These are phyloP conservation scores for Xerocomellus amylosporus DNA, from an alignment of 768 basidiomycete genomes.

Conservation along the genomic window DNA sequence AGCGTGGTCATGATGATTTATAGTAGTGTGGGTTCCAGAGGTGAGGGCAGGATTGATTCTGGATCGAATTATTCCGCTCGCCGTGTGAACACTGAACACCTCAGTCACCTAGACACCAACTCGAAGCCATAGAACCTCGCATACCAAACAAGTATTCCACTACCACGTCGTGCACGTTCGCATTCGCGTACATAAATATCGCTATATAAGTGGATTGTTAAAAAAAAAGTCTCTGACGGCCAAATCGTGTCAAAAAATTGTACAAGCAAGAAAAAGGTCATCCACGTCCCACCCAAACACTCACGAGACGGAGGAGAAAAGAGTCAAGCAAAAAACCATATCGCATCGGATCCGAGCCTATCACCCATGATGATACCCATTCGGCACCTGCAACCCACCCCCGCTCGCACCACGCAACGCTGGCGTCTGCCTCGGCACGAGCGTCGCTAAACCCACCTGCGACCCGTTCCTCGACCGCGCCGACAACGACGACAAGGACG, in stretches of 20 bases:
- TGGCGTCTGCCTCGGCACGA: slow-evolving; percentile 45
- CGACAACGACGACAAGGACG: slow-evolving; percentile 41
- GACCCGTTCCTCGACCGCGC: slow-evolving; percentile 68
- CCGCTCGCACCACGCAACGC: slow-evolving; percentile 36
- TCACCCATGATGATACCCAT: slow-evolving; percentile 12
- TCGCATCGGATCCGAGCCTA: too few relatives aligned
- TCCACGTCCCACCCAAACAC: too few relatives aligned
- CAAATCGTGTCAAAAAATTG: not conserved
- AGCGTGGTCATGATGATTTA: not conserved
- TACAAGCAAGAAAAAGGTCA: not conserved
- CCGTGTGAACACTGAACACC: too few relatives aligned
- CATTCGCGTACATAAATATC: not conserved
- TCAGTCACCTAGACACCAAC: too few relatives aligned
- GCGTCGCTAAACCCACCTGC: slow-evolving; percentile 56
- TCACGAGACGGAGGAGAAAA: too few relatives aligned
- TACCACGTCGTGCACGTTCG: not conserved
- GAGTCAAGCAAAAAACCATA: not conserved
- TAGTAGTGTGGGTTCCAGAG: not conserved
- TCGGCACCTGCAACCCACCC: slow-evolving; percentile 13
- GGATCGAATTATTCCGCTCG: too few relatives aligned
- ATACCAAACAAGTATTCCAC: not conserved
- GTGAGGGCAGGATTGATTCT: not conserved
- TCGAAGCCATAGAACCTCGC: too few relatives aligned
- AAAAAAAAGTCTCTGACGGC: not conserved
- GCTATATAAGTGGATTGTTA: not conserved